phyloP scores from a whole-genome alignment of 352 stramenopile genomes.

The Lagenidium sp. region DNA sequence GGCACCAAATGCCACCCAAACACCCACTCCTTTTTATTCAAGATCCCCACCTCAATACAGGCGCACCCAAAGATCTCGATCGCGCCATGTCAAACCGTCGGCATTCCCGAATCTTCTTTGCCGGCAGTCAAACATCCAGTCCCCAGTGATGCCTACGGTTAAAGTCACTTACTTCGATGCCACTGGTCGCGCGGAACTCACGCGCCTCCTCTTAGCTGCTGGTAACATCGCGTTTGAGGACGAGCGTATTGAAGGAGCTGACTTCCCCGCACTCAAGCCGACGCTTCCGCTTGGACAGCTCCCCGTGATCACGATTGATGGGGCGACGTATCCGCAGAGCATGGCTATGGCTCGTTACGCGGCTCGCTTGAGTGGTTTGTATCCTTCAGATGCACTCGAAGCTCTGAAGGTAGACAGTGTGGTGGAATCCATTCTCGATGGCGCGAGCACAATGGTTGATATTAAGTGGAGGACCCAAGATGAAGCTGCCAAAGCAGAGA shows the following conservation, averaged over 20 bases:
- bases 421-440: constrained; percentile 24
- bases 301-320: constrained; percentile 42
- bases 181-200: constrained; percentile 34
- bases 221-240: constrained; percentile 44
- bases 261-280: constrained; percentile 25
- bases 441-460: constrained; percentile 15
- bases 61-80: background rate
- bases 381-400: constrained; percentile 27
- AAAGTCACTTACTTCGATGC: constrained; percentile 47
- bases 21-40: too few relatives aligned
- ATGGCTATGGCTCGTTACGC: constrained; percentile 52
- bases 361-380: constrained; percentile 32
- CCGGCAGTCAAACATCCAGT: too few relatives aligned
- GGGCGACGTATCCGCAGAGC: constrained; percentile 32
- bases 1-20: too few relatives aligned
- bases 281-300: constrained; percentile 35
- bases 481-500: constrained; percentile 21
- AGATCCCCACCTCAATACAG: background rate
- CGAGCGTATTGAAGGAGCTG: constrained; percentile 18
- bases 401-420: constrained; percentile 33
- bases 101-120: background rate
- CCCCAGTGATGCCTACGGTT: constrained; percentile 8
- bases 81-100: background rate
- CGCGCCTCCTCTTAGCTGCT: constrained; percentile 31
- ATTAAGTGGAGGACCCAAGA: constrained; percentile 23